These are phyloP conservation scores for Pyracantha coccinea DNA, from an alignment of 331 rosid species.

Conservation along the genomic window DNA sequence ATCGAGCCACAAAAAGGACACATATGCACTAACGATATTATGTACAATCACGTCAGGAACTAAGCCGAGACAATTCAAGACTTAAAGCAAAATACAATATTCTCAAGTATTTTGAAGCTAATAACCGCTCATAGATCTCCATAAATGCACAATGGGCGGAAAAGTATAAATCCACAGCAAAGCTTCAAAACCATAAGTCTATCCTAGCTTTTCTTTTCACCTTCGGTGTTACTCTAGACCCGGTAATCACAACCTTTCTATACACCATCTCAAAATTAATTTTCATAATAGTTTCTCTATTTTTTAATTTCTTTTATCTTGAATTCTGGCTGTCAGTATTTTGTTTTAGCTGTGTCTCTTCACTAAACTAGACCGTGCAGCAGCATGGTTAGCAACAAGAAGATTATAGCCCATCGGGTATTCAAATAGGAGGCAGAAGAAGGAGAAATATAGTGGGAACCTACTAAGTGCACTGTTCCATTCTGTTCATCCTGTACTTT, in stretches of 20 bases:
- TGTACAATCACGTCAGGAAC: slow-evolving; percentile 6
- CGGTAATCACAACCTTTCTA: slow-evolving; percentile 20
- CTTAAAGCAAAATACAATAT: slow-evolving; percentile 27
- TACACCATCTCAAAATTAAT: slow-evolving; percentile 12
- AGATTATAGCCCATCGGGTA: slow-evolving; percentile 24
- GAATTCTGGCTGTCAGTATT: slow-evolving; percentile 24
- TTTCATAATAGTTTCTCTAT: slow-evolving; percentile 29
- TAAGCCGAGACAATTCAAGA: slow-evolving; percentile 11
- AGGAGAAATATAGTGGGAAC: slow-evolving; percentile 54
- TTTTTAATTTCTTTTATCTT: slow-evolving; percentile 22
- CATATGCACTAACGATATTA: neutral
- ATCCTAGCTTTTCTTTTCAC: slow-evolving; percentile 32
- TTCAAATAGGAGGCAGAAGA: slow-evolving; percentile 39
- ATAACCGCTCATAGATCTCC: slow-evolving; percentile 10
- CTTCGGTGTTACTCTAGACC: slow-evolving; percentile 16
- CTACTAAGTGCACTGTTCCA: slow-evolving; percentile 94
- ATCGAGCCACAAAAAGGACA: neutral
- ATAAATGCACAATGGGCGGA: slow-evolving; percentile 37
- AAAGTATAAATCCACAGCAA: slow-evolving; percentile 34
- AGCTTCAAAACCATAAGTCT: slow-evolving; percentile 17
- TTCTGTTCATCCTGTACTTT: slow-evolving; percentile 74
- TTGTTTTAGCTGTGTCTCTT: slow-evolving; percentile 28
- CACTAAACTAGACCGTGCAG: slow-evolving; percentile 36
- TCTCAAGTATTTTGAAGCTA: too few relatives aligned
- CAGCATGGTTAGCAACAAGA: slow-evolving; percentile 36